A percentile compares a stretch with the other conserved stretches of the same genome.
These are phyloP conservation scores for Climacium dendroides DNA, from an alignment of 225 moss, liverwort and hornwort genomes.

Conservation along the genomic window DNA sequence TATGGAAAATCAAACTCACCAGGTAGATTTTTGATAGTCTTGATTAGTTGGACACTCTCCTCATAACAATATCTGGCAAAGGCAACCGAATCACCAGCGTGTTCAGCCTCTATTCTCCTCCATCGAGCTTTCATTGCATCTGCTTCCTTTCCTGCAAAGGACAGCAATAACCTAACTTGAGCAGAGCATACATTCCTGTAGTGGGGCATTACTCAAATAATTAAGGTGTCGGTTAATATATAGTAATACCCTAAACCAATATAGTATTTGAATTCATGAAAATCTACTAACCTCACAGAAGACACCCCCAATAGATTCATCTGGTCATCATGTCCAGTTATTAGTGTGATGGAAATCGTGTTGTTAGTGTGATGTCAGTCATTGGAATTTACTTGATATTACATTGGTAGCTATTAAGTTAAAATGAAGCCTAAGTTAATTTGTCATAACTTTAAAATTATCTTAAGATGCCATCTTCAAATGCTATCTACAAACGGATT, in stretches of 20 bases:
- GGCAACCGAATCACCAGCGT: slow-evolving; percentile 6
- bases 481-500: background rate
- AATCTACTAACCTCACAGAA: background rate
- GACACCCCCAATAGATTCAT: background rate
- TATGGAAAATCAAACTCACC: slow-evolving; percentile 2
- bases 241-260: background rate
- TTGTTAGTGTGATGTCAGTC: background rate
- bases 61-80: slow-evolving; percentile 24
- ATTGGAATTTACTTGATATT: background rate
- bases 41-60: slow-evolving; percentile 31
- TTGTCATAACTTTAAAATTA: background rate
- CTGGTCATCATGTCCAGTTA: background rate
- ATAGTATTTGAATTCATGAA: background rate
- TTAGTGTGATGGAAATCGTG: background rate
- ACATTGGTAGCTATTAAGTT: background rate
- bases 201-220: background rate
- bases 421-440: background rate
- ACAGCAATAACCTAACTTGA: background rate
- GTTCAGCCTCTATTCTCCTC: slow-evolving; percentile 26
- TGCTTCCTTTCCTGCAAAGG: slow-evolving; percentile 33
- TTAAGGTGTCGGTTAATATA: background rate
- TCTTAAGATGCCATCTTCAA: background rate
- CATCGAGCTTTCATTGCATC: slow-evolving; percentile 40
- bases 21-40: slow-evolving; percentile 33
- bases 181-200: background rate